These are phyloP conservation scores for Coleophoma crateriformis DNA, from an alignment of 2,329 filamentous ascomycete species.

Conservation along the genomic window DNA sequence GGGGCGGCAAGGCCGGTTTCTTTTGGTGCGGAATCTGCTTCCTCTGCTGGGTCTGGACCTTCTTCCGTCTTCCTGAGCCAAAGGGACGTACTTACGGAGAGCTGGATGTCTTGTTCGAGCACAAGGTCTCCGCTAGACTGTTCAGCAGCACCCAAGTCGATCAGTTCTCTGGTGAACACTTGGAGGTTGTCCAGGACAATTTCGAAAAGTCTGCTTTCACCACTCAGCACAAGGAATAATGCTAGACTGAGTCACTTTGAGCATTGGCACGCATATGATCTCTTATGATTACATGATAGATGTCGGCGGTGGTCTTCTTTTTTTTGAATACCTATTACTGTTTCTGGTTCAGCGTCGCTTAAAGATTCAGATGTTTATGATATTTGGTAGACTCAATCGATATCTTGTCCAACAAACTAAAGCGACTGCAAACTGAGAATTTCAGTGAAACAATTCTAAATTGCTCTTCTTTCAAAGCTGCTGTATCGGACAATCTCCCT, in stretches of 20 bases:
- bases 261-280: too few relatives aligned
- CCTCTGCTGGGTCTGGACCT: conserved; percentile 74
- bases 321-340: too few relatives aligned
- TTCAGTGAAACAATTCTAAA: too few relatives aligned
- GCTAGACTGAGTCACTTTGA: too few relatives aligned
- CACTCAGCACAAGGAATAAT: neutral
- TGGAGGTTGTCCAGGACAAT: neutral
- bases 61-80: conserved; percentile 77
- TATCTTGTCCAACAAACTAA: too few relatives aligned
- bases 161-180: neutral
- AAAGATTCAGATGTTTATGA: too few relatives aligned
- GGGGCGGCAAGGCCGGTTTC: conserved; percentile 79
- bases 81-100: conserved; percentile 76
- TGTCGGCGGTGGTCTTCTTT: neutral
- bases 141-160: conserved; percentile 10
- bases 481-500: too few relatives aligned
- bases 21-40: conserved; percentile 82
- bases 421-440: too few relatives aligned
- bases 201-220: neutral
- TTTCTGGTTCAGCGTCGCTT: too few relatives aligned
- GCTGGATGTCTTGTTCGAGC: conserved; percentile 77
- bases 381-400: too few relatives aligned
- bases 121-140: conserved; percentile 39
- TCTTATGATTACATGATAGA: neutral
- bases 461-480: too few relatives aligned